Percentiles rank a stretch among this genome's conserved stretches.
phyloP scores from a whole-genome alignment of 148 eudicot species.

The Silene uniflora region DNA sequence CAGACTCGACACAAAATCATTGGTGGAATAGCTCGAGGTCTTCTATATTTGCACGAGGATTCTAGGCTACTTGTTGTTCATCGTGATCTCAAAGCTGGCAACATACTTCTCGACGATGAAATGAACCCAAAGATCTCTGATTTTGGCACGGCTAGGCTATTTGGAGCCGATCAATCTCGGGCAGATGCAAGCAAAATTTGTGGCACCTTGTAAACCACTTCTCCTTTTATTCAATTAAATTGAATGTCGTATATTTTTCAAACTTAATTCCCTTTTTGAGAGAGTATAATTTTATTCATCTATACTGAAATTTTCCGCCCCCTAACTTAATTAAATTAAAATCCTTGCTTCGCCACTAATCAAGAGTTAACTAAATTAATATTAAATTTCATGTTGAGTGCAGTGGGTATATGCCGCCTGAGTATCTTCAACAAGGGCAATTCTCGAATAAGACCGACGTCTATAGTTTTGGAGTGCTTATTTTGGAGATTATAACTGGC shows the following conservation, averaged over 20 bases:
- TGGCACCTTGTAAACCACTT: constrained; percentile 48
- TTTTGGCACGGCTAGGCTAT: constrained; percentile 54
- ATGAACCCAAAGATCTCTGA: constrained; percentile 59
- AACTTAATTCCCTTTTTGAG: too few species aligned
- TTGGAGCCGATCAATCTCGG: constrained; percentile 42
- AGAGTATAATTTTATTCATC: too few species aligned
- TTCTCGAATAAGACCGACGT: constrained; percentile 47
- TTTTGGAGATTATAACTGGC: constrained; percentile 44
- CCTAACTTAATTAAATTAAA: background rate
- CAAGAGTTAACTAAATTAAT: too few species aligned
- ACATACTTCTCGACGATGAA: constrained; percentile 36
- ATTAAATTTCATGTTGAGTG: background rate
- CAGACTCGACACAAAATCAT: constrained; percentile 46
- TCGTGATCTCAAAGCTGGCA: constrained; percentile 55
- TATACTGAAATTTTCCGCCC: too few species aligned
- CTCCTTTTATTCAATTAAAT: too few species aligned
- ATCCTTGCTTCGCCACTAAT: too few species aligned
- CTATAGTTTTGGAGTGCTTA: constrained; percentile 44
- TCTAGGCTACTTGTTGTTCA: constrained; percentile 53
- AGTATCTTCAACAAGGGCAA: constrained; percentile 35
- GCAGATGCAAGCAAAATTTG: constrained; percentile 44
- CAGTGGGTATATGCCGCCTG: constrained; percentile 59
- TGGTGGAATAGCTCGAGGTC: constrained; percentile 48
- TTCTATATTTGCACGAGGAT: constrained; percentile 57
- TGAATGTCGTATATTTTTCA: too few species aligned